A percentile compares a stretch with the other conserved stretches of the same genome.
Evolutionary conservation across 495 filamentous ascomycete genomes (phyloP).

Genomic region (Xylaria grammica): DNA sequence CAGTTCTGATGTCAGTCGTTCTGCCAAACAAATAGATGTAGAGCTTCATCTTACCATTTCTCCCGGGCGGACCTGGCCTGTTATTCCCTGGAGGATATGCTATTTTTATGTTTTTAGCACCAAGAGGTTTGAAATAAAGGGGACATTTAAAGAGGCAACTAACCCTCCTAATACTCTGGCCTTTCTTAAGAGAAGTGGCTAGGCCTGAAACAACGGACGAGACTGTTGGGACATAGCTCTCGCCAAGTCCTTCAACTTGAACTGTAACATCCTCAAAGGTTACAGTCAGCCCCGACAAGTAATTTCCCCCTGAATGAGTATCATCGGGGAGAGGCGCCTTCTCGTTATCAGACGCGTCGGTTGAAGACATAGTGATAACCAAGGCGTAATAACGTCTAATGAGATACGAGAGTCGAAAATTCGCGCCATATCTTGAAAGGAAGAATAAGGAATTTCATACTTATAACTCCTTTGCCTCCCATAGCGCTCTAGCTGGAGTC

Average conservation of each 20-base stretch:
- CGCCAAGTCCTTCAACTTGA: not conserved
- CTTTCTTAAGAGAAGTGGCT: not conserved
- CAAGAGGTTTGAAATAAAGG: not conserved
- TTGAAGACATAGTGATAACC: constrained; percentile 1
- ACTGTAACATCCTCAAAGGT: not conserved
- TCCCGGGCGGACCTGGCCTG: constrained; percentile 8
- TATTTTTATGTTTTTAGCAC: not conserved
- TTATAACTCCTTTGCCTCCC: not conserved
- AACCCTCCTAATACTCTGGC: not conserved
- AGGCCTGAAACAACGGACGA: not conserved
- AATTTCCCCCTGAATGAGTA: not conserved
- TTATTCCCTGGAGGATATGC: not conserved
- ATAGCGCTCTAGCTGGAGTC: not conserved
- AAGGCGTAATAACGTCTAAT: not conserved
- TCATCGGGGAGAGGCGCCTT: not conserved
- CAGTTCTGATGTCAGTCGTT: too few relatives aligned
- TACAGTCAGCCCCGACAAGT: not conserved
- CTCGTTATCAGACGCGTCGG: not conserved
- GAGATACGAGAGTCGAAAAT: not conserved
- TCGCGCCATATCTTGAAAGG: not conserved
- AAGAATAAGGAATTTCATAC: not conserved
- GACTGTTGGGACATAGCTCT: constrained; percentile 4
- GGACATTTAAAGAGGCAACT: not conserved
- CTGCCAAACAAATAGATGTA: too few relatives aligned
- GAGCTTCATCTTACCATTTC: constrained; percentile 2